A percentile compares a stretch with the other conserved stretches of the same genome.
Conservation (phyloP, 2,329 filamentous ascomycete genomes). For the Lizonia empirigonia region DNA sequence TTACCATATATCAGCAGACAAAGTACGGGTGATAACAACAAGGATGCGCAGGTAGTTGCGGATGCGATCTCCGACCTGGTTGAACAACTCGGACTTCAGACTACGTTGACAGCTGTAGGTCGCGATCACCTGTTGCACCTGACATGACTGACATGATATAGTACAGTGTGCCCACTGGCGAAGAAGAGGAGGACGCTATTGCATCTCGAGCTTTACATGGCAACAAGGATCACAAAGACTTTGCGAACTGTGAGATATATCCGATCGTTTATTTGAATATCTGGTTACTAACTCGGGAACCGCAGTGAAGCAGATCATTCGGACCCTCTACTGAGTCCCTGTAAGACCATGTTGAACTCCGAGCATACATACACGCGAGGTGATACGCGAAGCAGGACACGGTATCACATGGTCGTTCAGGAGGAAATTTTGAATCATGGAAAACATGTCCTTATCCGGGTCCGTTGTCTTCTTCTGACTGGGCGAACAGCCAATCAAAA, state of each 20-base stretch:
- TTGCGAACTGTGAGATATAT: conserved; percentile 36
- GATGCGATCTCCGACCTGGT: conserved; percentile 55
- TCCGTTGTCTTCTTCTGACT: conserved; percentile 18
- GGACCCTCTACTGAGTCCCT: conserved; percentile 34
- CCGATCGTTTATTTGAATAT: not conserved
- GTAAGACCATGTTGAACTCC: not conserved
- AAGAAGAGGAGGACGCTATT: conserved; percentile 46
- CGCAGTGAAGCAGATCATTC: conserved; percentile 43
- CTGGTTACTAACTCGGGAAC: conserved; percentile 8
- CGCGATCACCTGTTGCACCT: not conserved
- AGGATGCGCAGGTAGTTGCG: conserved; percentile 53
- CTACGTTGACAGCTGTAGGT: conserved; percentile 43
- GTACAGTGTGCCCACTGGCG: conserved; percentile 45
- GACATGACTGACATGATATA: conserved; percentile 24
- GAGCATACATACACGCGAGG: not conserved
- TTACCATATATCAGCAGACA: conserved; percentile 53
- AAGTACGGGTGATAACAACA: conserved; percentile 50
- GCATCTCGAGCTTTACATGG: conserved; percentile 43
- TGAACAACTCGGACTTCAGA: conserved; percentile 50
- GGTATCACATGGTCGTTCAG: conserved; percentile 4
- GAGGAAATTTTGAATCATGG: conserved; percentile 11
- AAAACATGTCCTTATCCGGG: conserved; percentile 29
- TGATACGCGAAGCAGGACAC: not conserved
- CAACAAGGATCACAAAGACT: conserved; percentile 45
- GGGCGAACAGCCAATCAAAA: conserved; percentile 17